Conservation (phyloP, 352 stramenopile genomes). For the Pythium brassicae region DNA sequence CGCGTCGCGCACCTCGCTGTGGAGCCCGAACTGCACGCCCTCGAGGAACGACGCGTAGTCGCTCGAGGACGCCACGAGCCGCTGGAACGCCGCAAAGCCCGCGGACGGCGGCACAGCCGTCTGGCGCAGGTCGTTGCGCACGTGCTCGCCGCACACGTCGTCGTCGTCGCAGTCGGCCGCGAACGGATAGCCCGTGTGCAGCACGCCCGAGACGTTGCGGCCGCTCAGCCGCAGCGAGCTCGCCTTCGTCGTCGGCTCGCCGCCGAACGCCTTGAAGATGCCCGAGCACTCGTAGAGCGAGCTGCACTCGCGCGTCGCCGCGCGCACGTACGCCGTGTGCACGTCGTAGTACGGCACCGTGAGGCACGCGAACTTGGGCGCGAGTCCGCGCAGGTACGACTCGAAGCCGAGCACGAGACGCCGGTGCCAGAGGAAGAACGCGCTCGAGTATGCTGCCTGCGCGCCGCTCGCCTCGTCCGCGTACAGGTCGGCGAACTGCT, state of each 20-base stretch:
- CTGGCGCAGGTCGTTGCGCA: conserved; percentile 39
- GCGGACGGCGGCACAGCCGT: conserved; percentile 37
- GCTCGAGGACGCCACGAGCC: conserved; percentile 35
- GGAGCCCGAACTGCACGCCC: conserved; percentile 50
- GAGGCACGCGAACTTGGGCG: conserved; percentile 51
- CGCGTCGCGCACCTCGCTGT: conserved; percentile 59
- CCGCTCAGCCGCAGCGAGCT: conserved; percentile 24
- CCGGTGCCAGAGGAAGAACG: conserved; percentile 65
- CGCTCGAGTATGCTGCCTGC: conserved; percentile 52
- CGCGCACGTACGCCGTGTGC: conserved; percentile 53
- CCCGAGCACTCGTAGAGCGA: conserved; percentile 63
- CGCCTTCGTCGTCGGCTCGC: conserved; percentile 13
- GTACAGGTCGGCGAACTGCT: conserved; percentile 45
- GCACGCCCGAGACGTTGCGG: conserved; percentile 25
- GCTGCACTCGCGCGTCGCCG: conserved; percentile 36
- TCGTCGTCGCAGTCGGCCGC: conserved; percentile 37
- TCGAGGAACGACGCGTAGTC: conserved; percentile 61
- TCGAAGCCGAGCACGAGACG: conserved; percentile 62
- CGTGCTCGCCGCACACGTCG: conserved; percentile 27
- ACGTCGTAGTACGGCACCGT: conserved; percentile 81
- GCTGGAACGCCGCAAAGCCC: conserved; percentile 49
- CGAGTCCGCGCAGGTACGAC: conserved; percentile 53
- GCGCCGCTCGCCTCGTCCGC: conserved; percentile 39
- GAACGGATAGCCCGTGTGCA: conserved; percentile 29
- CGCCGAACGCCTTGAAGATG: conserved; percentile 53